Conservation (phyloP, 345 rosid genomes). For the Streptanthus diversifolius region DNA sequence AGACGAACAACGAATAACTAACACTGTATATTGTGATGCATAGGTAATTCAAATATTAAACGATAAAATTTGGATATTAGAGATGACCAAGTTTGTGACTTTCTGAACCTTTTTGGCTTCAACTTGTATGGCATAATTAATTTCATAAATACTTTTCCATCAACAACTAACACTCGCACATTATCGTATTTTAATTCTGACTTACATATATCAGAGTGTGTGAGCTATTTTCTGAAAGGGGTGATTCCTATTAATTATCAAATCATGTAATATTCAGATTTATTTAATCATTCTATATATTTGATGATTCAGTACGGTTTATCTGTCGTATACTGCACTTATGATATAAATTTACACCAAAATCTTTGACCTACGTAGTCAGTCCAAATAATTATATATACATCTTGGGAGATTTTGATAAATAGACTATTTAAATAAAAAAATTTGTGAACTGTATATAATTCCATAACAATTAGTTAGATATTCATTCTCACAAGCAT, state of each 20-base stretch:
- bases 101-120: constrained; percentile 22
- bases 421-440: too few relatives aligned
- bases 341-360: not conserved
- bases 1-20: too few relatives aligned
- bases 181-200: not conserved
- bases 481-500: too few relatives aligned
- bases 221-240: not conserved
- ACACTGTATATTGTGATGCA: too few relatives aligned
- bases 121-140: constrained; percentile 17
- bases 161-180: not conserved
- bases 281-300: not conserved
- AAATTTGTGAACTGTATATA: too few relatives aligned
- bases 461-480: too few relatives aligned
- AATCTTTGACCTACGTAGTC: too few relatives aligned
- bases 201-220: too few relatives aligned
- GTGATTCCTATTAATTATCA: not conserved
- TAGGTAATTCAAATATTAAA: not conserved
- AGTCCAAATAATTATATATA: too few relatives aligned
- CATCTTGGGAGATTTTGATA: too few relatives aligned
- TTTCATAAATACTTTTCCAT: not conserved
- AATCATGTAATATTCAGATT: not conserved
- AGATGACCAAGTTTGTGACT: constrained; percentile 20
- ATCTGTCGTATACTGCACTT: not conserved
- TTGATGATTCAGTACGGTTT: not conserved
- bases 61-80: constrained; percentile 14